Percentiles rank a stretch among this genome's conserved stretches.
Evolutionary conservation across 2,329 filamentous ascomycete genomes (phyloP).

Genomic region (Chaetoscypha palmicola): DNA sequence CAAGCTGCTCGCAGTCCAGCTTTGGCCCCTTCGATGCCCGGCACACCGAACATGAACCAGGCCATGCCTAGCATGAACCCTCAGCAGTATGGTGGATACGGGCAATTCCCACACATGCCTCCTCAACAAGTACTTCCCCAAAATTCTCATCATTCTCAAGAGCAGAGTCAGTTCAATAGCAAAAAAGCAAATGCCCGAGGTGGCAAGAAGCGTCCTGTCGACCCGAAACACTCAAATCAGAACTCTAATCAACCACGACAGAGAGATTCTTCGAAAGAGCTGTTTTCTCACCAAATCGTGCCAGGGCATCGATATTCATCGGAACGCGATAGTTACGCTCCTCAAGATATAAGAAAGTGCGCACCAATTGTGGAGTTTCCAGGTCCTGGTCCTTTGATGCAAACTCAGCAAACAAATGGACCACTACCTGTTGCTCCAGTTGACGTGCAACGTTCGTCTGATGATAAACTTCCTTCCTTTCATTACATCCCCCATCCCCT

Average conservation of each 20-base stretch:
- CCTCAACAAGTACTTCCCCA: conserved; percentile 46
- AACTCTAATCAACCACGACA: conserved; percentile 12
- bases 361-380: conserved; percentile 15
- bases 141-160: conserved; percentile 24
- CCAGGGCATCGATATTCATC: conserved; percentile 15
- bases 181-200: conserved; percentile 10
- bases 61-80: conserved; percentile 55
- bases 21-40: conserved; percentile 57
- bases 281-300: conserved; percentile 22
- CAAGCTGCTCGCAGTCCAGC: conserved; percentile 58
- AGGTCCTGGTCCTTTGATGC: conserved; percentile 17
- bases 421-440: conserved; percentile 12
- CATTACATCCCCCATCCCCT: conserved; percentile 26
- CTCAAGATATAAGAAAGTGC: conserved; percentile 14
- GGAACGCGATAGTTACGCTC: conserved; percentile 19
- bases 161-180: conserved; percentile 14
- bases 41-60: conserved; percentile 61
- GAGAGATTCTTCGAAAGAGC: conserved; percentile 23
- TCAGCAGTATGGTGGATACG: conserved; percentile 31
- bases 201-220: conserved; percentile 24
- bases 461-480: conserved; percentile 14
- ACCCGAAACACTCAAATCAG: conserved; percentile 10
- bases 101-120: conserved; percentile 28
- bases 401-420: conserved; percentile 11
- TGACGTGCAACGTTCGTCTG: conserved; percentile 13